Base-by-base conservation (phyloP, 805 yeast genomes). In the Yarrowia alimentaria region DNA sequence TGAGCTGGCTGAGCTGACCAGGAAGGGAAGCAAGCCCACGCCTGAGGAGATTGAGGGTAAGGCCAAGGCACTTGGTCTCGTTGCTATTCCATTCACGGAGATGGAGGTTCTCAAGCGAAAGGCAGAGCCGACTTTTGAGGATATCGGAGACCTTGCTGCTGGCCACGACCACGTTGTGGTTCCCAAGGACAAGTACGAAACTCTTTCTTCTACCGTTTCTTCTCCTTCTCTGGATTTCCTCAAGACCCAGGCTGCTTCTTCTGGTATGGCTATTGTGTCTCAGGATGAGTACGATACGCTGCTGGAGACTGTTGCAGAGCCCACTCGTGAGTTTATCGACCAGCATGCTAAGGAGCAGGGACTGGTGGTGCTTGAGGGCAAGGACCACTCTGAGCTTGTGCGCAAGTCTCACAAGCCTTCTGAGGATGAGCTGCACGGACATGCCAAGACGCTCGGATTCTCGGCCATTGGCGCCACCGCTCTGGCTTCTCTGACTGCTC, bases 281-380 rank as follows among this genome's bases (percentile, higher is more conserved):
- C 29, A 34, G 25, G 52, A 48, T 24, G 50, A 43, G 22, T 43
- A 43, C 33, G 54, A 53, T 6, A 14, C 24, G 3, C 37, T 48
- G 25, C 24, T 40, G 26, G 47, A 40, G 14, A 40, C 47, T 6
- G 47, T 40, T 9, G 47, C 22, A 3, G 47, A 40, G 14, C 47
- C 47, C 4, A 58, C 67, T 1, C 61, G 60, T 48, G 56, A 57
- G 6, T 68, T 65, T 24, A 40, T 71, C 19, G 64, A 60, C 28
- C 52, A 57, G 7, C 64, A 58, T 40, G 69, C 72, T 11, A 54
- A 53, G 24, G 60, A 55, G 26, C 55, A 63, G 5, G 67, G 64
- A 8, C 60, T 66, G 22, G 61, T 57, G 5, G 56, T 67, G 12
- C 20, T 72, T 6, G 57, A 69, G 5, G 57, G 61, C 25, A 69